Base-by-base conservation (phyloP, 306 rosid species). In the Carpinus fangiana region DNA sequence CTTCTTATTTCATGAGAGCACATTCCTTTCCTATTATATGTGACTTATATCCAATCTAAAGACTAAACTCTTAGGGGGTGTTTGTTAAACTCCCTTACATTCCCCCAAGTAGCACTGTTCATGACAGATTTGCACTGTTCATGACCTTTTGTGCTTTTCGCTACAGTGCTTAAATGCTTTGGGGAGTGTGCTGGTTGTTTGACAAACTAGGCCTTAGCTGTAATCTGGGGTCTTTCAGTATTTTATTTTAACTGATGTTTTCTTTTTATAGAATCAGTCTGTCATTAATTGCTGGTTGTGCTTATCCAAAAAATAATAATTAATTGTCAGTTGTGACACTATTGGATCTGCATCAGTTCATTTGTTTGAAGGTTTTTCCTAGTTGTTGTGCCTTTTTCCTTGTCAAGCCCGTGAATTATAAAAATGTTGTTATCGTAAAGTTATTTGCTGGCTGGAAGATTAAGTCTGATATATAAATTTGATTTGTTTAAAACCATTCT, bases 41-140 rank as follows among this genome's bases (percentile, higher is more conserved):
- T 5, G 11, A 12, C 43, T 5, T 31, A 34, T 62, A 28, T 62
- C 69, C 8, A 28, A 62, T 62, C 45, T 7, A 16, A 62, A 62
- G 43, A 62, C 69, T 11, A 62, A 62, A 62, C n/a, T 26, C 43
- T 62, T n/a, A n/a, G n/a, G n/a, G n/a, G n/a, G n/a, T n/a, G n/a
- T n/a, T n/a, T n/a, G n/a, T n/a, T n/a, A n/a, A n/a, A n/a, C n/a
- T n/a, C n/a, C n/a, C n/a, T n/a, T n/a, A n/a, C n/a, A n/a, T n/a
- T n/a, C n/a, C n/a, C n/a, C n/a, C n/a, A n/a, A n/a, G n/a, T n/a
- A n/a, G n/a, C n/a, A n/a, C n/a, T n/a, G n/a, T n/a, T n/a, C n/a
- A n/a, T n/a, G n/a, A n/a, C n/a, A n/a, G n/a, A n/a, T n/a, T n/a
- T n/a, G n/a, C n/a, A n/a, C n/a, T n/a, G n/a, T n/a, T n/a, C n/a